Percentiles rank a stretch among this genome's conserved stretches.
phyloP scores from a whole-genome alignment of 1,139 yeast species.

The Hanseniaspora sp. region DNA sequence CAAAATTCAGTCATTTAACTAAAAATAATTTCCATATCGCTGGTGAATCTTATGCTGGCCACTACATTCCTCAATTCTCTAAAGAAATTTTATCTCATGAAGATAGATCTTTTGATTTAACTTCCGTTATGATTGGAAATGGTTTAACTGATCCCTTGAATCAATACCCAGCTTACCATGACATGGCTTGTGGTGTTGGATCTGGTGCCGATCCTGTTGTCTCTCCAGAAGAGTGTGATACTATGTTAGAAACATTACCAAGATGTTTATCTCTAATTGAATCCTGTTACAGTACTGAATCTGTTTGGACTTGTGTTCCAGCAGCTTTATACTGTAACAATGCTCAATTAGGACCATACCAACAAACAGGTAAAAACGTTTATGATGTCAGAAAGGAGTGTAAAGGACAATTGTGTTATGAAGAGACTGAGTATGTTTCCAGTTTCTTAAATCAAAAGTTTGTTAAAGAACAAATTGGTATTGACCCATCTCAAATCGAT shows the following conservation, averaged over 20 bases:
- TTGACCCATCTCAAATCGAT: constrained; percentile 35
- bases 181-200: constrained; percentile 66
- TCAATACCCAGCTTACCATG: constrained; percentile 60
- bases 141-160: constrained; percentile 89
- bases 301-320: constrained; percentile 39
- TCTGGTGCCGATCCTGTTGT: constrained; percentile 66
- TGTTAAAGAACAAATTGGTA: constrained; percentile 52
- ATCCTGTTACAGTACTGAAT: constrained; percentile 40
- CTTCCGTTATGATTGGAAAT: constrained; percentile 87
- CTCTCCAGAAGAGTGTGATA: constrained; percentile 45
- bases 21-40: constrained; percentile 64
- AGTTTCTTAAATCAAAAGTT: constrained; percentile 48
- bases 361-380: constrained; percentile 50
- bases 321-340: constrained; percentile 35
- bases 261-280: constrained; percentile 42
- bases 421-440: constrained; percentile 44
- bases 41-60: constrained; percentile 85
- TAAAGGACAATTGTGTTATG: constrained; percentile 45
- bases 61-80: constrained; percentile 72
- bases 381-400: constrained; percentile 59
- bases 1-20: constrained; percentile 55
- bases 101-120: constrained; percentile 74
- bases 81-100: constrained; percentile 57
- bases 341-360: constrained; percentile 42
- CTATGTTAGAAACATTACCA: constrained; percentile 41